Conservation (phyloP, 1,284 basidiomycete species). For the Pyrrhoderma noxium region DNA sequence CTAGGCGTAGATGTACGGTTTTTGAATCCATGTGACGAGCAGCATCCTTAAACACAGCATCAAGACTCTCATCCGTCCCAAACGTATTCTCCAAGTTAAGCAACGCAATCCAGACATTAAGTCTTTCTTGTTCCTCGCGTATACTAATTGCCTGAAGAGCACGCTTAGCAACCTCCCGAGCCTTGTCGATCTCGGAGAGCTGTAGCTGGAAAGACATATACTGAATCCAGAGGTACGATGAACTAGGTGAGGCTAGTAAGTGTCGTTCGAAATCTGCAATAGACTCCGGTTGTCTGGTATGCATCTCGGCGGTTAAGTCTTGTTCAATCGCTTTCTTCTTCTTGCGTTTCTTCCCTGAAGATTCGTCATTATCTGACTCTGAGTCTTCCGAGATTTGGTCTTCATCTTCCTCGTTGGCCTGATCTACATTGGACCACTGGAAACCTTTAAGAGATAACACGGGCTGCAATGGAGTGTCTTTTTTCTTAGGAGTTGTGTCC, state of each 20-base stretch:
- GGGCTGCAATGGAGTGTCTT: slow-evolving; percentile 3
- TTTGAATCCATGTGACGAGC: slow-evolving; percentile 88
- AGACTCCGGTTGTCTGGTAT: slow-evolving; percentile 81
- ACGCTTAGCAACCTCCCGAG: slow-evolving; percentile 78
- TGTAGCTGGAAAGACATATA: slow-evolving; percentile 99
- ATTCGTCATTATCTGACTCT: slow-evolving; percentile 29
- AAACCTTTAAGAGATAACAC: slow-evolving; percentile 52
- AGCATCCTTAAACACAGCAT: slow-evolving; percentile 84
- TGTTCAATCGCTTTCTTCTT: slow-evolving; percentile 67
- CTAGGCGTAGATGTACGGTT: slow-evolving; percentile 79
- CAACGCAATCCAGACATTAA: slow-evolving; percentile 97
- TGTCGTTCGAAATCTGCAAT: slow-evolving; percentile 92
- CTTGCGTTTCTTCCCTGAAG: slow-evolving; percentile 45
- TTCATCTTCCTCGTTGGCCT: slow-evolving; percentile 31
- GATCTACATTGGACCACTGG: slow-evolving; percentile 49
- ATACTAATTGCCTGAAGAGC: slow-evolving; percentile 89
- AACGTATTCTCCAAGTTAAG: slow-evolving; percentile 95
- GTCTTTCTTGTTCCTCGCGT: slow-evolving; percentile 92
- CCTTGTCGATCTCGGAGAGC: slow-evolving; percentile 92
- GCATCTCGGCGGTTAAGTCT: slow-evolving; percentile 82
- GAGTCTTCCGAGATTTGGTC: slow-evolving; percentile 42
- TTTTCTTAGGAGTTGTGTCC: background rate
- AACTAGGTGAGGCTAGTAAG: slow-evolving; percentile 93
- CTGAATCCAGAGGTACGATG: slow-evolving; percentile 97
- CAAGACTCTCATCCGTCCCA: slow-evolving; percentile 77